A percentile compares a stretch with the other conserved stretches of the same genome.
Evolutionary conservation across 345 rosid genomes (phyloP).

Genomic region (rapeseed (Brassica napus)): DNA sequence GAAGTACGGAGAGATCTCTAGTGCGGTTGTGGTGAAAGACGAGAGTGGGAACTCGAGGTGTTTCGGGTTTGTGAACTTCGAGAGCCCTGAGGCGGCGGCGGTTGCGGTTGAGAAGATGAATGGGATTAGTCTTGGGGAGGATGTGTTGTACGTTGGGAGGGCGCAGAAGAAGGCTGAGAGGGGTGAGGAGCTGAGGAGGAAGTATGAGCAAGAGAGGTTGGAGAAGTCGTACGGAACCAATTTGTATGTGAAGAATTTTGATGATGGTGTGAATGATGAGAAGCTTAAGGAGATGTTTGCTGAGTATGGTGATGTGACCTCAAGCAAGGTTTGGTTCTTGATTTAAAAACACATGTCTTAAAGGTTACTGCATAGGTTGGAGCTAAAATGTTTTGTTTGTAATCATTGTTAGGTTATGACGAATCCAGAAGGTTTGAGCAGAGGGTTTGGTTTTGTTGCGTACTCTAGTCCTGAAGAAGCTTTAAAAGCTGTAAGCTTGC

Average conservation of each 20-base stretch:
- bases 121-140: conserved; percentile 53
- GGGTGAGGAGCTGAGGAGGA: conserved; percentile 59
- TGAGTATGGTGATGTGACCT: conserved; percentile 63
- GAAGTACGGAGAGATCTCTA: conserved; percentile 57
- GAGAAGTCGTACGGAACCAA: conserved; percentile 55
- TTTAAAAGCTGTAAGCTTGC: conserved; percentile 52
- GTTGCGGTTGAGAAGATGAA: conserved; percentile 62
- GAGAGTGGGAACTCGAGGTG: conserved; percentile 60
- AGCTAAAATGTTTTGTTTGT: neutral
- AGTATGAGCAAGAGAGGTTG: conserved; percentile 59
- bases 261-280: conserved; percentile 56
- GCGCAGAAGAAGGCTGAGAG: conserved; percentile 75
- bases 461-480: conserved; percentile 75
- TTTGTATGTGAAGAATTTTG: conserved; percentile 68
- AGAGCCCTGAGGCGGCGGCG: conserved; percentile 57
- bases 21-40: conserved; percentile 64
- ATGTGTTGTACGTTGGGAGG: conserved; percentile 67
- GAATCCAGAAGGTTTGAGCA: conserved; percentile 56
- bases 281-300: conserved; percentile 64
- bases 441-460: conserved; percentile 82
- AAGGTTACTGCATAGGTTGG: neutral
- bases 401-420: conserved; percentile 52
- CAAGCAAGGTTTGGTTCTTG: conserved; percentile 55
- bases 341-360: neutral
- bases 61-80: conserved; percentile 75